These are phyloP conservation scores for Dothidotthia symphoricarpi DNA, from an alignment of 2,329 filamentous ascomycete genomes.

Conservation along the genomic window DNA sequence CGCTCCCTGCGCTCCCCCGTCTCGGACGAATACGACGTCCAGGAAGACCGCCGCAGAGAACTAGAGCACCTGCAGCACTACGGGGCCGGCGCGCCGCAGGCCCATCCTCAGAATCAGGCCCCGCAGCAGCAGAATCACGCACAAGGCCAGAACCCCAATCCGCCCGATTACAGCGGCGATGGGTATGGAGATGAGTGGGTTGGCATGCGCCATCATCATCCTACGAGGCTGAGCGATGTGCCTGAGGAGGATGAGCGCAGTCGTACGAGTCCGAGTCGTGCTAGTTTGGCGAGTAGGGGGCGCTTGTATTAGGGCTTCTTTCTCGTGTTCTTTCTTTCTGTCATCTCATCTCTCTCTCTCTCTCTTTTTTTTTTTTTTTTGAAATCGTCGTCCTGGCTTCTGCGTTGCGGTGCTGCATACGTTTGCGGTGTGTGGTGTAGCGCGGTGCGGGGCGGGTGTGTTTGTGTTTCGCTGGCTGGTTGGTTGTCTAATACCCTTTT, in stretches of 20 bases:
- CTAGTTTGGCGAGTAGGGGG: conserved; percentile 37
- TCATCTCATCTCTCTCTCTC: no score
- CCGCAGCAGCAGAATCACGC: conserved; percentile 21
- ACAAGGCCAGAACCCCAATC: conserved; percentile 10
- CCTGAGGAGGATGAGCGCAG: conserved; percentile 43
- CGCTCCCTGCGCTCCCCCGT: conserved; percentile 33
- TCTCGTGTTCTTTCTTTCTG: no score
- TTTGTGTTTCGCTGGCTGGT: no score
- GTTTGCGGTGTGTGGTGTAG: no score
- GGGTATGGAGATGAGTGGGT: conserved; percentile 42
- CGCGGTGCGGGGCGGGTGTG: no score
- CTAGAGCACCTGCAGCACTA: conserved; percentile 50
- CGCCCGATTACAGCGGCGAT: conserved; percentile 39
- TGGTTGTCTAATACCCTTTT: no score
- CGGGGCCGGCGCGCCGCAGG: conserved; percentile 33
- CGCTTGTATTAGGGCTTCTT: conserved; percentile 20
- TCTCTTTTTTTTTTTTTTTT: no score
- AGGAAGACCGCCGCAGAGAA: conserved; percentile 51
- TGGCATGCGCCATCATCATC: conserved; percentile 41
- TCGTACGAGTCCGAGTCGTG: conserved; percentile 38
- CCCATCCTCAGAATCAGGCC: conserved; percentile 28
- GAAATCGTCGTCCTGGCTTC: no score
- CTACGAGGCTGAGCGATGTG: conserved; percentile 42
- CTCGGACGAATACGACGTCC: conserved; percentile 57
- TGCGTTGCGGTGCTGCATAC: no score